Conservation (phyloP, 2,329 filamentous ascomycete species). For the Pyricularia sp. region DNA sequence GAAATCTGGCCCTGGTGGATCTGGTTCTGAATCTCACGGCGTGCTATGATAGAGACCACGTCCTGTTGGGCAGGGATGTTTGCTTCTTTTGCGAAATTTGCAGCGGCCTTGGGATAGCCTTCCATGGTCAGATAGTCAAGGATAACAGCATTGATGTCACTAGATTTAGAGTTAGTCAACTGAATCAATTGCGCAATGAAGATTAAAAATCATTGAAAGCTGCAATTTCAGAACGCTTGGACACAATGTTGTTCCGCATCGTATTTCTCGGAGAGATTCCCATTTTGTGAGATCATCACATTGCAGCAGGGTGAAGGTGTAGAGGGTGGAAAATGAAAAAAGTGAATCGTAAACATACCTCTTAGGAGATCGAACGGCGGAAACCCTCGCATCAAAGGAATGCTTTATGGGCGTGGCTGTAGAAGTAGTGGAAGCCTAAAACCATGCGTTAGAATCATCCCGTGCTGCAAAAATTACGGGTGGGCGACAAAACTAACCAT, state of each 20-base stretch:
- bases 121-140: slow-evolving; percentile 96
- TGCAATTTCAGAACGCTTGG: slow-evolving; percentile 20
- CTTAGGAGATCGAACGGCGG: slow-evolving; percentile 80
- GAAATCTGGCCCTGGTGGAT: slow-evolving; percentile 85
- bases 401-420: slow-evolving; percentile 62
- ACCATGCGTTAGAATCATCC: not conserved
- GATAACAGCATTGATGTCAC: slow-evolving; percentile 90
- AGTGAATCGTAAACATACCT: slow-evolving; percentile 44
- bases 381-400: slow-evolving; percentile 71
- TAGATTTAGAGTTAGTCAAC: slow-evolving; percentile 25
- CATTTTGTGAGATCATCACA: slow-evolving; percentile 84
- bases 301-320: slow-evolving; percentile 18
- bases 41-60: slow-evolving; percentile 61
- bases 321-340: not conserved
- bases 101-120: slow-evolving; percentile 85
- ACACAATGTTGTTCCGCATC: slow-evolving; percentile 85
- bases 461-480: not conserved
- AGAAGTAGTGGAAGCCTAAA: slow-evolving; percentile 61
- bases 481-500: not conserved
- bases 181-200: not conserved
- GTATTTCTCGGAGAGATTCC: slow-evolving; percentile 99
- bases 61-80: slow-evolving; percentile 71
- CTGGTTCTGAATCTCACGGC: slow-evolving; percentile 74
- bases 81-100: slow-evolving; percentile 88
- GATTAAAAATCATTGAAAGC: slow-evolving; percentile 6